Conservation (phyloP, 176 grass and related monocot genomes). For the Otatea glauca region DNA sequence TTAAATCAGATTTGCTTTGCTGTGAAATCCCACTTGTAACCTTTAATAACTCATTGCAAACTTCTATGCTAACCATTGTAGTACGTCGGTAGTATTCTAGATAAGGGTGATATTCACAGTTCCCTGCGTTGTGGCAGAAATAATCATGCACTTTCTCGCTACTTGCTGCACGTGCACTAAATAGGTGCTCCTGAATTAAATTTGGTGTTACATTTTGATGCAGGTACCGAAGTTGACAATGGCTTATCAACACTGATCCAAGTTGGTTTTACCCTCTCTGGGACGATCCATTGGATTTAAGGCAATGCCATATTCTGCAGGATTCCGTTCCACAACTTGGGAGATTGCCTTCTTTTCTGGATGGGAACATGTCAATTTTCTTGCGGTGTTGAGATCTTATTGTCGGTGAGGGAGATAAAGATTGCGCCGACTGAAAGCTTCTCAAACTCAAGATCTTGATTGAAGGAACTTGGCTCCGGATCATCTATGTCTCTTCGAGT, state of each 20-base stretch:
- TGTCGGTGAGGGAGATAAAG: slow-evolving; percentile 3
- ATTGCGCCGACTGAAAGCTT: slow-evolving; percentile 20
- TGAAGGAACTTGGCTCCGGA: not conserved
- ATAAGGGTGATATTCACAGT: not conserved
- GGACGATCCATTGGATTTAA: slow-evolving; percentile 26
- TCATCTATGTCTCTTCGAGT: not conserved
- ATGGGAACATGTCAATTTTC: slow-evolving; percentile 25
- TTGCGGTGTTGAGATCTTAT: slow-evolving; percentile 39
- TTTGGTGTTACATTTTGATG: slow-evolving; percentile 33
- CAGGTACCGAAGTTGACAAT: slow-evolving; percentile 31
- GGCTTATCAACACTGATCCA: slow-evolving; percentile 28
- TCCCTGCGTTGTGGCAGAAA: slow-evolving; percentile 13
- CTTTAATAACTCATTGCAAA: not conserved
- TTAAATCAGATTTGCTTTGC: slow-evolving; percentile 6
- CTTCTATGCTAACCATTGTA: slow-evolving; percentile 10
- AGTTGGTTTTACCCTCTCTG: slow-evolving; percentile 29
- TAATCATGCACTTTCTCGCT: slow-evolving; percentile 24
- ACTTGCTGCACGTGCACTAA: slow-evolving; percentile 22
- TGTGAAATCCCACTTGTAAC: not conserved
- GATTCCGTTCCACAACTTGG: slow-evolving; percentile 14
- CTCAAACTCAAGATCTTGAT: slow-evolving; percentile 29
- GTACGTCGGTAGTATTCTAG: not conserved
- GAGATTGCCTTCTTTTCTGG: slow-evolving; percentile 24
- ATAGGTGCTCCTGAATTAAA: slow-evolving; percentile 26
- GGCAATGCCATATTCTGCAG: slow-evolving; percentile 46